phyloP scores from a whole-genome alignment of 441 rosid genomes.

The Viola pubescens region DNA sequence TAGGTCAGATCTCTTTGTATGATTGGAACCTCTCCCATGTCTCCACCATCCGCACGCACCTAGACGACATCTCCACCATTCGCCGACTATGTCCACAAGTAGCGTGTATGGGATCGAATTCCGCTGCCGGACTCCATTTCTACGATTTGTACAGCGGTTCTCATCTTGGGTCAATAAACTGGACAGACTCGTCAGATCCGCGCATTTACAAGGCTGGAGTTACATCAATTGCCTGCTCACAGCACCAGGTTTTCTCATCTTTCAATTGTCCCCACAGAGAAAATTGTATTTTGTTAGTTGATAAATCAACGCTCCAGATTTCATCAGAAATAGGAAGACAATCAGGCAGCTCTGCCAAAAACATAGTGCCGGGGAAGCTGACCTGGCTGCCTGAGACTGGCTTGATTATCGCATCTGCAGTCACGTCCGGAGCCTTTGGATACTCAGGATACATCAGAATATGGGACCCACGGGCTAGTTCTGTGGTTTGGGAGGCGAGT shows the following conservation, averaged over 20 bases:
- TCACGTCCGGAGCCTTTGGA: constrained; percentile 65
- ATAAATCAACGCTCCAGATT: constrained; percentile 65
- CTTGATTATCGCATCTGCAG: constrained; percentile 42
- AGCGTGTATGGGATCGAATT: constrained; percentile 61
- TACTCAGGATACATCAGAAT: constrained; percentile 71
- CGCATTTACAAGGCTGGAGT: constrained; percentile 72
- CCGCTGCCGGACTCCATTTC: constrained; percentile 71
- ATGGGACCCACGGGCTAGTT: constrained; percentile 66
- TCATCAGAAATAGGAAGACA: constrained; percentile 53
- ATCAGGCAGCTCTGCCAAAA: constrained; percentile 59
- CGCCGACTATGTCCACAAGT: constrained; percentile 50
- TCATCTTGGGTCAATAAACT: constrained; percentile 54
- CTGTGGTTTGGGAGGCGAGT: constrained; percentile 73
- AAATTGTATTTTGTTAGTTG: constrained; percentile 52
- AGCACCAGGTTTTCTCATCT: constrained; percentile 47
- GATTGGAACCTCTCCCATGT: constrained; percentile 60
- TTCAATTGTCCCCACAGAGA: constrained; percentile 76
- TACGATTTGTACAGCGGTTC: constrained; percentile 54
- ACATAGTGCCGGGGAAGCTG: constrained; percentile 53
- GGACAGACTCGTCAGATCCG: constrained; percentile 79
- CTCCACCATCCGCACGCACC: constrained; percentile 69
- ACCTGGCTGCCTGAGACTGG: constrained; percentile 50
- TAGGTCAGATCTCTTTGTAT: constrained; percentile 78
- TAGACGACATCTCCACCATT: constrained; percentile 56
- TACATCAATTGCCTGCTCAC: constrained; percentile 47